These are phyloP conservation scores for Vachellia pachyceras DNA, from an alignment of 306 rosid species.

Conservation along the genomic window DNA sequence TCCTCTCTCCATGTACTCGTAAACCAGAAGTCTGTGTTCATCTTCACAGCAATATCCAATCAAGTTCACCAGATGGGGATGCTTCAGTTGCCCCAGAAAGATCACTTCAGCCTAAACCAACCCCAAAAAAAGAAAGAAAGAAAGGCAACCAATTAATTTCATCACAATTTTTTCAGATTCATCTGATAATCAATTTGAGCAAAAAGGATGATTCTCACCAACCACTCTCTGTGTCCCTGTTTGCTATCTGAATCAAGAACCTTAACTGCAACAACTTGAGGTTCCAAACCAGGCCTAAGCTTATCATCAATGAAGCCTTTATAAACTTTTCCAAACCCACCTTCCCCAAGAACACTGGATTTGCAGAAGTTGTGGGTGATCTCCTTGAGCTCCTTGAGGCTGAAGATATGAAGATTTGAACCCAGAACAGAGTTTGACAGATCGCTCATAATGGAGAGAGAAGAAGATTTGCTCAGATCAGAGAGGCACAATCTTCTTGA, in stretches of 20 bases:
- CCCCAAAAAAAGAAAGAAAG: neutral
- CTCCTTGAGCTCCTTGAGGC: conserved; percentile 66
- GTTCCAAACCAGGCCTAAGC: conserved; percentile 58
- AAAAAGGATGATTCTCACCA: conserved; percentile 57
- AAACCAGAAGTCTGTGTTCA: conserved; percentile 86
- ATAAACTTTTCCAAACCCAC: conserved; percentile 90
- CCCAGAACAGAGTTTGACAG: conserved; percentile 75
- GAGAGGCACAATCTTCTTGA: conserved; percentile 71
- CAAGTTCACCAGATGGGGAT: conserved; percentile 83
- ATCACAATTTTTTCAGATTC: neutral
- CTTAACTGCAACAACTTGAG: conserved; percentile 81
- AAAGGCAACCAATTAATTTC: neutral
- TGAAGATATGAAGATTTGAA: conserved; percentile 78
- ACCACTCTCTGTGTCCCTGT: conserved; percentile 97
- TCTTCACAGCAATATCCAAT: conserved; percentile 93
- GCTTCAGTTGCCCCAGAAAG: conserved; percentile 88
- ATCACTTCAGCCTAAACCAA: conserved; percentile 78
- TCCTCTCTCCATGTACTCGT: conserved; percentile 82
- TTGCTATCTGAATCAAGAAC: conserved; percentile 78
- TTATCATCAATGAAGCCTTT: conserved; percentile 83
- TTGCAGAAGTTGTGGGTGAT: conserved; percentile 63
- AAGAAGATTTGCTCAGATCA: conserved; percentile 71
- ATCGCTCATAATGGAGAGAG: conserved; percentile 73
- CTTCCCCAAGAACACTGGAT: conserved; percentile 77
- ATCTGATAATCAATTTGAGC: neutral